Conservation (phyloP, 2,329 filamentous ascomycete species). For the Aspergillus floridensis region DNA sequence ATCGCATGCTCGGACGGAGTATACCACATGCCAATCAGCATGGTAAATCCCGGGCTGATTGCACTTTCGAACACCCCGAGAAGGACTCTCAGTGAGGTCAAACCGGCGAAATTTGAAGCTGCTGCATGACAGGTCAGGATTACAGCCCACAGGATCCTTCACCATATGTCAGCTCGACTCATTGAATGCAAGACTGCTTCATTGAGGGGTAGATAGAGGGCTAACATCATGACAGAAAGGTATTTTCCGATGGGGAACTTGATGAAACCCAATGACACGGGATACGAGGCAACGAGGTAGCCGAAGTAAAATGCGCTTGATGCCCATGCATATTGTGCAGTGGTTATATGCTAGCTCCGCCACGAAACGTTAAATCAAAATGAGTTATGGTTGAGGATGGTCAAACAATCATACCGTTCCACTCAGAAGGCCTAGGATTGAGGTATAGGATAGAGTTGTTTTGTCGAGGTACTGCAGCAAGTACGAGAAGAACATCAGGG, state of each 20-base stretch:
- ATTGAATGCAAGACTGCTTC: not conserved
- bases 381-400: not conserved
- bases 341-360: slow-evolving; percentile 6
- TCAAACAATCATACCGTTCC: slow-evolving; percentile 1
- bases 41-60: slow-evolving; percentile 33
- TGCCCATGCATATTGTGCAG: slow-evolving; percentile 21
- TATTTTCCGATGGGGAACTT: slow-evolving; percentile 34
- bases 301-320: slow-evolving; percentile 27
- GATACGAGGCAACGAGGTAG: slow-evolving; percentile 31
- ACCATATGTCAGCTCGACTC: too few species aligned
- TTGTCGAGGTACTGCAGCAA: slow-evolving; percentile 5
- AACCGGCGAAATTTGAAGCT: slow-evolving; percentile 32
- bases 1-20: slow-evolving; percentile 25
- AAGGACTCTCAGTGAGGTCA: slow-evolving; percentile 41
- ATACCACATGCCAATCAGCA: slow-evolving; percentile 33
- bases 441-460: slow-evolving; percentile 3
- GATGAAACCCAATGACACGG: slow-evolving; percentile 34
- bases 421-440: slow-evolving; percentile 1
- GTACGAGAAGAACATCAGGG: slow-evolving; percentile 3
- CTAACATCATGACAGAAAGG: slow-evolving; percentile 22
- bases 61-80: slow-evolving; percentile 42
- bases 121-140: slow-evolving; percentile 30
- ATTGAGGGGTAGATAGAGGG: not conserved
- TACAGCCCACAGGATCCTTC: slow-evolving; percentile 29
- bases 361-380: slow-evolving; percentile 4